Conservation (phyloP, 1,284 basidiomycete genomes). For the Tetrapyrgos nigripes region DNA sequence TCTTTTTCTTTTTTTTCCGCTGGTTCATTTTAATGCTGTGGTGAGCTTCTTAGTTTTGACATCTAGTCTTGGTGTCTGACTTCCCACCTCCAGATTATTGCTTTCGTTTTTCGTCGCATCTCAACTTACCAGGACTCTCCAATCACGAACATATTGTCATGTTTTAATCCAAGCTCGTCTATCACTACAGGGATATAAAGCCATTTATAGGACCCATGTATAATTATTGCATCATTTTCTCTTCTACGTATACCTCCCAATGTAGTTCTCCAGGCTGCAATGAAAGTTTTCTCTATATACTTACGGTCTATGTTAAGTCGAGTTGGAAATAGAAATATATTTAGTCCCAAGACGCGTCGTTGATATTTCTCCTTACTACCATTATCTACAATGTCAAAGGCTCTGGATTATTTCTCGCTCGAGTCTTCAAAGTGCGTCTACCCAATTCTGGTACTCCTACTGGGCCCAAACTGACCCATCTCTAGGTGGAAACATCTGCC, state of each 20-base stretch:
- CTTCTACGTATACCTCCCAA: not conserved
- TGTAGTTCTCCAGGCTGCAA: not conserved
- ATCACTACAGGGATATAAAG: too few relatives aligned
- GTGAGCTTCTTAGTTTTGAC: not conserved
- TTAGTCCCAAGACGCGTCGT: too few relatives aligned
- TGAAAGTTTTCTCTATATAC: too few relatives aligned
- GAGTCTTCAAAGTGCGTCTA: conserved; percentile 40
- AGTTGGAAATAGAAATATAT: too few relatives aligned
- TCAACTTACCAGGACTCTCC: too few relatives aligned
- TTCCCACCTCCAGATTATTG: not conserved
- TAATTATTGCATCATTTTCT: not conserved
- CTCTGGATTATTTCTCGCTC: conserved; percentile 44
- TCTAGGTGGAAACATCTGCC: conserved; percentile 65
- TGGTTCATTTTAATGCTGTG: not conserved
- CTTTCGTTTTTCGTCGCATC: too few relatives aligned
- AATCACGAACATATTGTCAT: not conserved
- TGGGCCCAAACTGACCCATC: not conserved
- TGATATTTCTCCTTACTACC: too few relatives aligned
- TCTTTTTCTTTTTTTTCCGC: too few relatives aligned
- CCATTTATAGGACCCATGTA: too few relatives aligned
- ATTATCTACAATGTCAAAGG: conserved; percentile 17
- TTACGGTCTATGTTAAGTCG: too few relatives aligned
- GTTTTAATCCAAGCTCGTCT: too few relatives aligned
- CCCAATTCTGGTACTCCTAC: not conserved
- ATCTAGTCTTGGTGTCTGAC: not conserved